Evolutionary conservation across 805 yeast species (phyloP), one percentile per base, ranked within the genome.

Genomic region (Lipomyces yamadae): DNA sequence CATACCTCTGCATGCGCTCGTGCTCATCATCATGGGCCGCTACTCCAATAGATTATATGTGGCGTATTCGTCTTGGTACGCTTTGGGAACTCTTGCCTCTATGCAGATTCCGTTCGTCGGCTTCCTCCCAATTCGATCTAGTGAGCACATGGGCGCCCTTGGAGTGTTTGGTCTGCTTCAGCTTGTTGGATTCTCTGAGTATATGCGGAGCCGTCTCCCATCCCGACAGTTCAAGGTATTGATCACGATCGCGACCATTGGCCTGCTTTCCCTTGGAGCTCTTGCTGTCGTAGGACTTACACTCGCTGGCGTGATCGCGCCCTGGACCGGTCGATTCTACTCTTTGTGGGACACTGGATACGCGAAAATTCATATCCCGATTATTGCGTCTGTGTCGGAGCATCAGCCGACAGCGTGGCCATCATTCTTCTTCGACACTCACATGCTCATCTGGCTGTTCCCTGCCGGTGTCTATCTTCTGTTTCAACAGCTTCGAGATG

Each of bases 391-490:
- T 2, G 99, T 95, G 50, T 91, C 97, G 13, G 99, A 95, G 81
- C 99, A 95, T 82, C 99, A 95, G 83, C 99, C 99, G 67, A 94
- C 98, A n/a, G 97, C 99, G 3, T 95, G 99, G 99, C 97, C 98
- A 10, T 87, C 98, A 11, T 96, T 95, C 78, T 95, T 92, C 85
- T 91, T 94, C 77, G 99, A 95, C 78, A 88, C 95, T 61, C 91
- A 88, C 74, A 86, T 94, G 83, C 83, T 95, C 79, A 91, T 94
- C 74, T 96, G 99, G 99, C 83, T 95, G 73, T 95, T 95, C 91
- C 99, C 99, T 62, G 98, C 93, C 4, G 99, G 99, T 70, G 89
- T 96, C 60, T 95, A 90, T 81, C 79, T 95, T 72, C 84, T 94
- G 73, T 90, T 95, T 85, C 90, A 90, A 78, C 97, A 95, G 67